Evolutionary conservation across 2,329 filamentous ascomycete genomes (phyloP), one percentile per base, ranked within the genome.

Genomic region (Ilyonectria sp.): DNA sequence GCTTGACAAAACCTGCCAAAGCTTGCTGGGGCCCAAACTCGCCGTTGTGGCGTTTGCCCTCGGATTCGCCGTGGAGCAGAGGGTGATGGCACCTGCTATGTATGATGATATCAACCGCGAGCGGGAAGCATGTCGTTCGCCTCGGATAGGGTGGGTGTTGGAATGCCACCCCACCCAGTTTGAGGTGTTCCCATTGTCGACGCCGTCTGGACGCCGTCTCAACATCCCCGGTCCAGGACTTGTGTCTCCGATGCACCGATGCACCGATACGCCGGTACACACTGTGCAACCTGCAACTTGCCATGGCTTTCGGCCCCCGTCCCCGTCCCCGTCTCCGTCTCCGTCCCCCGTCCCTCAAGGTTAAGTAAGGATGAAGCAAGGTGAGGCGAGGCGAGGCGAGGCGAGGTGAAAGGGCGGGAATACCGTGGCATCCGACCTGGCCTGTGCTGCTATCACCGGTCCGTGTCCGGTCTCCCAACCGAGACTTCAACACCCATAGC

Each of bases 141-240:
- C 46, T 66, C 46, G 63, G 52, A 37, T 60, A 66, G 68, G 56
- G 69, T 65, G 61, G 63, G 67, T 68, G 56, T 65, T 71, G 50
- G 60, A 71, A 74, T 71, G 43, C 59, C 62, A 73, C 67, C 65
- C 60, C 53, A 67, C 65, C 63, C 59, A 74, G 62, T 70, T 72
- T 75, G 58, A 59, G 63, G 59, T 68, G 65, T 60, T 61, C 50
- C 66, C 65, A 67, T 55, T 64, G 64, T 68, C 65, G 66, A 72
- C 71, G 64, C 72, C 64, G 67, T 70, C 56, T 56, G 63, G 60
- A 64, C 71, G 70, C 72, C 64, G 70, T 68, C 53, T 55, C 54
- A 63, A 37, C 44, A 13, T 60, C 52, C 56, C 63, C 23, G 44
- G 62, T 55, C 56, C 23, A 60, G 33, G 62, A 65, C 23, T 65